Percentiles rank a stretch among this genome's conserved stretches.
These are phyloP conservation scores for Picea glauca DNA, from an alignment of 75 land plant genomes.

Conservation along the genomic window DNA sequence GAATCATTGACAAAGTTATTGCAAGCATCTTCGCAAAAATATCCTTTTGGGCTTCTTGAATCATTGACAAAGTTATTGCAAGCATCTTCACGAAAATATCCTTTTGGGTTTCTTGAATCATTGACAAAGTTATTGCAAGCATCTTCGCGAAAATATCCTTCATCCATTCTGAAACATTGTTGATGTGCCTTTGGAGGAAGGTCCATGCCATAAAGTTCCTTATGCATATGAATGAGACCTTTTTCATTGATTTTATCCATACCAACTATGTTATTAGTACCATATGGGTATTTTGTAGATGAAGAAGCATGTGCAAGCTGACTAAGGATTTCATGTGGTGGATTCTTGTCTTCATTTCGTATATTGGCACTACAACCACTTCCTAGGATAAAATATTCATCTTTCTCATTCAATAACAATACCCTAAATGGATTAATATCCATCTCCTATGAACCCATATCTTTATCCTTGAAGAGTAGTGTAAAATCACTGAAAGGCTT, in stretches of 20 bases:
- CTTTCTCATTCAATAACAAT: constrained; percentile 7
- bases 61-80: too few species aligned
- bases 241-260: constrained; percentile 2
- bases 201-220: constrained; percentile 3
- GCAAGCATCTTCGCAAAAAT: too few species aligned
- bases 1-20: too few species aligned
- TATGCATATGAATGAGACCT: constrained; percentile 1
- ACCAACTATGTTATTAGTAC: not conserved
- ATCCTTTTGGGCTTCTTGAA: too few species aligned
- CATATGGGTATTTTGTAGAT: constrained; percentile 3
- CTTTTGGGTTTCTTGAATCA: too few species aligned
- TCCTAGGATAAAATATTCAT: not conserved
- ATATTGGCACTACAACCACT: not conserved
- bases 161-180: constrained; percentile 8
- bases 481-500: constrained; percentile 7
- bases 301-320: constrained; percentile 10
- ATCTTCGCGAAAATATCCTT: constrained; percentile 3
- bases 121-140: constrained; percentile 4
- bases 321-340: constrained; percentile 3
- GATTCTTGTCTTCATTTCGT: constrained; percentile 3
- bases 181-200: constrained; percentile 6
- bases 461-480: not conserved
- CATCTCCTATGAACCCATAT: not conserved
- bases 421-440: constrained; percentile 4
- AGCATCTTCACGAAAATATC: constrained; percentile 4